Evolutionary conservation across 2,329 filamentous ascomycete genomes (phyloP), one percentile per base, ranked within the genome.

Genomic region (Tolypocladium guangdongense): DNA sequence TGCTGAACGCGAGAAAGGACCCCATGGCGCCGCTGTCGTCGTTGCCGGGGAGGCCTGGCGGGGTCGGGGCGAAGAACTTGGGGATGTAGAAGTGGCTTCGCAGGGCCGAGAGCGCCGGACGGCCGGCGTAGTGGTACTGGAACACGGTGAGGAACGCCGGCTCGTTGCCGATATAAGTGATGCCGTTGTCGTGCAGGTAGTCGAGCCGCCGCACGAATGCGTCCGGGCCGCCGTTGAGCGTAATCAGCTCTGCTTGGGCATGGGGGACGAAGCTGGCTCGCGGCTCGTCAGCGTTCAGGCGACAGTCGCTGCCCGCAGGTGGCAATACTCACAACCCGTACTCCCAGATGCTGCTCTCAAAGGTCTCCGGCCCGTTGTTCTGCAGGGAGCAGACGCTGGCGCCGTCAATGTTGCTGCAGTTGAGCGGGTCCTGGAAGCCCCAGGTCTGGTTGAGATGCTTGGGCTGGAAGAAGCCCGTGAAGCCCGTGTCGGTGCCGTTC

Each of bases 21-120:
- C 83, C 84, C 83, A 88, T 87, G 0, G 85, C 82, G 4, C 85
- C 85, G 48, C 76, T 78, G 63, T 88, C 85, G 55, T 88, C 84
- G 62, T 88, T 88, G 0, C 85, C 86, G 0, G 85, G 83, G 8
- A 88, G 77, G 0, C 84, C 85, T 2, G 68, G 69, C 0, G 79
- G 68, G 0, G 77, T 78, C 1, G 79, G 75, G 59, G 78, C 76
- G 70, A 88, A 88, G 60, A 75, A 80, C 0, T 72, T 71, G 0
- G 84, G 84, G 45, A 88, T 86, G 61, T 87, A 87, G 59, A 72
- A 78, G 60, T 87, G 84, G 0, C 77, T 75, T 48, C 80, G 78
- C 45, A 64, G 60, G 1, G 77, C 74, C 0, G 77, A 80, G 1
- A 78, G 67, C 0, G 67, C 84, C 0, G 84, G 85, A 0, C 83